Evolutionary conservation across 371 early-diverging fungal species (phyloP).

Genomic region (Syncephalastrum sp.): DNA sequence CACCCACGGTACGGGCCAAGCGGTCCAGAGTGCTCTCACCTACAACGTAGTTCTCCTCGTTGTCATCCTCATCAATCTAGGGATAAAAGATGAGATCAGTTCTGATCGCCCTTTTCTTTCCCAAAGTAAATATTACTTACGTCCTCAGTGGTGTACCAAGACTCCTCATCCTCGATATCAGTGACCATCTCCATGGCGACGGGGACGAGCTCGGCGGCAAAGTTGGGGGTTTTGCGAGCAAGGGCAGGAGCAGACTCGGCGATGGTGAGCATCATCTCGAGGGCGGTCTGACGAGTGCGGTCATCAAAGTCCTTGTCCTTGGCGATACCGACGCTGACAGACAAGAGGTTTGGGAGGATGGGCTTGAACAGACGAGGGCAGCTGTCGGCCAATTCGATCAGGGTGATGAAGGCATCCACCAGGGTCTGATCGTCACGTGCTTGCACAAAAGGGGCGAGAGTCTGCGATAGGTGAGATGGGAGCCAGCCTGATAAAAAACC

Average conservation of each 20-base stretch:
- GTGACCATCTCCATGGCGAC: conserved; percentile 91
- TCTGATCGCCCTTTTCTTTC: neutral
- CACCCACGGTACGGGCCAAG: conserved; percentile 85
- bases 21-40: conserved; percentile 97
- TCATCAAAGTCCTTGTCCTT: conserved; percentile 75
- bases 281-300: conserved; percentile 78
- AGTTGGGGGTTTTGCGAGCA: conserved; percentile 81
- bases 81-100: neutral
- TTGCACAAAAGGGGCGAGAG: conserved; percentile 55
- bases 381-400: conserved; percentile 88
- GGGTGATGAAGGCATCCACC: conserved; percentile 72
- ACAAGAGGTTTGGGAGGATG: conserved; percentile 69
- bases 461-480: no score
- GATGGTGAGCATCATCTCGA: conserved; percentile 89
- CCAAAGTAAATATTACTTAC: conserved; percentile 30
- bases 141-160: conserved; percentile 88
- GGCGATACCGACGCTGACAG: conserved; percentile 75
- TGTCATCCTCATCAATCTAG: conserved; percentile 85
- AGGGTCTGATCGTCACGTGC: conserved; percentile 72
- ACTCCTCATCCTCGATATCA: conserved; percentile 83
- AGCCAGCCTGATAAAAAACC: neutral
- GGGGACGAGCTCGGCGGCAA: conserved; percentile 76
- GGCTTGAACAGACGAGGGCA: conserved; percentile 79
- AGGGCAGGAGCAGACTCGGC: conserved; percentile 84
- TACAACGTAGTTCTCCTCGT: conserved; percentile 82